Percentiles rank a stretch among this genome's conserved stretches.
Evolutionary conservation across 805 yeast genomes (phyloP).

Genomic region (Candida railenensis): DNA sequence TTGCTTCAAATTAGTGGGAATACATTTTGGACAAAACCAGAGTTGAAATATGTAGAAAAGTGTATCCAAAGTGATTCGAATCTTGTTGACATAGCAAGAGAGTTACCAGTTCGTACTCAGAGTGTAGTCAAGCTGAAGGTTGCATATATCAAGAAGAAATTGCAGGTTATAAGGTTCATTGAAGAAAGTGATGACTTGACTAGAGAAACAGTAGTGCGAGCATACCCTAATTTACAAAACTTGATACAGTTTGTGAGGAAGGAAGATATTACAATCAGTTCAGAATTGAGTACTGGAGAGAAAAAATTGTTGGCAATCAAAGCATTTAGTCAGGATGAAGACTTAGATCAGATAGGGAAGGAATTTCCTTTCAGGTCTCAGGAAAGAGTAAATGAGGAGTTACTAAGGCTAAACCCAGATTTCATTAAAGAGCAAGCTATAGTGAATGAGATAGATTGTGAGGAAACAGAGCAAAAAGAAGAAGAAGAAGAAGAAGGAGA

Average conservation of each 20-base stretch:
- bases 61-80: neutral
- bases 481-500: neutral
- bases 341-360: neutral
- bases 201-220: neutral
- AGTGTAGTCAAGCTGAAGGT: neutral
- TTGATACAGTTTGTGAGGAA: neutral
- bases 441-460: no score
- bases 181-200: neutral
- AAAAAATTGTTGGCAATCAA: neutral
- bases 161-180: neutral
- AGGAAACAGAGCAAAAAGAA: neutral
- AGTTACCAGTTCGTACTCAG: conserved; percentile 2
- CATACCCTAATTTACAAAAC: neutral
- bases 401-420: neutral
- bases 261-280: neutral
- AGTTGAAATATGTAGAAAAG: neutral
- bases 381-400: neutral
- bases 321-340: neutral
- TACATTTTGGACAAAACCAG: conserved; percentile 2
- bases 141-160: neutral
- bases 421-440: neutral
- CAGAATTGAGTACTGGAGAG: conserved; percentile 1
- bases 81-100: neutral
- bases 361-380: conserved; percentile 1
- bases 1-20: conserved; percentile 4